phyloP scores from a whole-genome alignment of 2,329 filamentous ascomycete species.

The Diaporthe vaccinii region DNA sequence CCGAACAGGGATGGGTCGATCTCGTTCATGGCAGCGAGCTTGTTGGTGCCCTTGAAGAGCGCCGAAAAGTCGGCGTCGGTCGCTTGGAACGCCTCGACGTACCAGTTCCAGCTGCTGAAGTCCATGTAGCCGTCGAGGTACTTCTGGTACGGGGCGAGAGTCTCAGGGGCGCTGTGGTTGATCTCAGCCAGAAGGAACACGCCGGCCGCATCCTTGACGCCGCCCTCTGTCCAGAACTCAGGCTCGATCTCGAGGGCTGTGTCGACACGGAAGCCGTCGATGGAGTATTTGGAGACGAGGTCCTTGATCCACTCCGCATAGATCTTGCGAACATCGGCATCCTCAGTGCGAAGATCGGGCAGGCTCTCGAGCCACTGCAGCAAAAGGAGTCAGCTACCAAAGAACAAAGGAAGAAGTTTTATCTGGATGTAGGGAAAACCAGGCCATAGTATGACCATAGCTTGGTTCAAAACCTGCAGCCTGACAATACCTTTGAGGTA shows the following conservation, averaged over 20 bases:
- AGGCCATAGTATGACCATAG: no score
- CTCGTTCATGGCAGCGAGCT: constrained; percentile 49
- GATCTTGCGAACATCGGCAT: constrained; percentile 55
- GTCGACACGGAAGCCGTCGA: constrained; percentile 64
- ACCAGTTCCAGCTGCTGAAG: constrained; percentile 59
- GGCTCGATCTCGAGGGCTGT: constrained; percentile 62
- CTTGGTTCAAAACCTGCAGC: no score
- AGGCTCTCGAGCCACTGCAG: constrained; percentile 49
- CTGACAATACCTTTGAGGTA: no score
- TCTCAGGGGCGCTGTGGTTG: constrained; percentile 59
- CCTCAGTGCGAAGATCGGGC: constrained; percentile 64
- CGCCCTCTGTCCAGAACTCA: constrained; percentile 63
- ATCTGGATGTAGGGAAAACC: no score
- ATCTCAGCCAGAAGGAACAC: constrained; percentile 66
- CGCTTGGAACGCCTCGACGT: constrained; percentile 46
- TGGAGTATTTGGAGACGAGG: constrained; percentile 63
- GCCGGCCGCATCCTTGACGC: constrained; percentile 58
- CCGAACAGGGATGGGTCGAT: constrained; percentile 54
- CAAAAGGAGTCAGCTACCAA: no score
- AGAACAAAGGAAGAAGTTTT: no score
- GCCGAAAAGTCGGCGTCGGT: constrained; percentile 47
- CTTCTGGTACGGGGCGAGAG: constrained; percentile 60
- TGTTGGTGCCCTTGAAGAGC: constrained; percentile 46
- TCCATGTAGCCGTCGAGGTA: constrained; percentile 63
- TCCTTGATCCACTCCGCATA: constrained; percentile 63